These are phyloP conservation scores for Datisca glomerata DNA, from an alignment of 306 rosid species.

Conservation along the genomic window DNA sequence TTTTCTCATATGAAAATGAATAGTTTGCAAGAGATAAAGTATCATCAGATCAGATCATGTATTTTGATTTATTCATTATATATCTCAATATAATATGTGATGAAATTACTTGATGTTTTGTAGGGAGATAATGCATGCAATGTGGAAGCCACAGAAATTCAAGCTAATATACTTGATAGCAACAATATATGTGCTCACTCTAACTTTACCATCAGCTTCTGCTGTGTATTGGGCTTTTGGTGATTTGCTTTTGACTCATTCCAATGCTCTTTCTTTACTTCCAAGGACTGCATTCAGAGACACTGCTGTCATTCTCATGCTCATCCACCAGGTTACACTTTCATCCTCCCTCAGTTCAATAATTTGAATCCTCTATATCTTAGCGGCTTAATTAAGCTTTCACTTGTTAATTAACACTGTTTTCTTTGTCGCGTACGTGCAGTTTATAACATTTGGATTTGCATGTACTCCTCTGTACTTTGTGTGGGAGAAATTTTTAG, in stretches of 20 bases:
- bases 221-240: slow-evolving; percentile 98
- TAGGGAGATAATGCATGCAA: slow-evolving; percentile 98
- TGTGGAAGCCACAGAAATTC: slow-evolving; percentile 99
- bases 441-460: slow-evolving; percentile 97
- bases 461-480: slow-evolving; percentile 97
- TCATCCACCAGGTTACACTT: slow-evolving; percentile 72
- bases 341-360: too few species aligned
- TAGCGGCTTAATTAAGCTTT: too few species aligned
- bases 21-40: too few species aligned
- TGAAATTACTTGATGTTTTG: slow-evolving; percentile 14
- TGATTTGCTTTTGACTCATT: slow-evolving; percentile 73
- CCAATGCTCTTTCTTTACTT: slow-evolving; percentile 84
- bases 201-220: slow-evolving; percentile 88
- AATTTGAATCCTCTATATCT: too few species aligned
- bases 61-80: too few species aligned
- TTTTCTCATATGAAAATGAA: too few species aligned
- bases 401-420: too few species aligned
- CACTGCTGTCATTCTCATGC: slow-evolving; percentile 84
- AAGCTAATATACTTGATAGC: slow-evolving; percentile 84
- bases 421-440: too few species aligned
- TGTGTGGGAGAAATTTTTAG: slow-evolving; percentile 91
- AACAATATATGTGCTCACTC: slow-evolving; percentile 77
- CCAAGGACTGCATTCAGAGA: slow-evolving; percentile 73
- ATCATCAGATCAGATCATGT: too few species aligned
- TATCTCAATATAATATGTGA: too few species aligned